Evolutionary conservation across 2,329 filamentous ascomycete genomes (phyloP).

Genomic region (Colletotrichum sp.): DNA sequence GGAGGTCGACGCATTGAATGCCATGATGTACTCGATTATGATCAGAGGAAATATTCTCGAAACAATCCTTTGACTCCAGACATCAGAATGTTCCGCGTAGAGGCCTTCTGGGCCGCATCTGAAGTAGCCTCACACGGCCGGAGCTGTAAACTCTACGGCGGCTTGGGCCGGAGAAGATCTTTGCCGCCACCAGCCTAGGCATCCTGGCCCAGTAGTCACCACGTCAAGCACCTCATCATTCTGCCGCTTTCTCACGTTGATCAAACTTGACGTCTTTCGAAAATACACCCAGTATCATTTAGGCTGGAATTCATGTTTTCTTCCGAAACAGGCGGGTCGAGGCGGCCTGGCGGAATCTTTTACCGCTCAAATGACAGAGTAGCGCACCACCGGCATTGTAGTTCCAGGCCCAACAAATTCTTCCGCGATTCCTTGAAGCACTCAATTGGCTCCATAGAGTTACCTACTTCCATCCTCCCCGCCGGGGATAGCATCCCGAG

Average conservation of each 20-base stretch:
- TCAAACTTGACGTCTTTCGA: background rate
- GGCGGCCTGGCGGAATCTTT: background rate
- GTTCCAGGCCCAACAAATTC: fast-evolving
- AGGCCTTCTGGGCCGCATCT: background rate
- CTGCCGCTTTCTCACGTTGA: background rate
- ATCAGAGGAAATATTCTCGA: background rate
- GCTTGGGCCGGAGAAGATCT: background rate
- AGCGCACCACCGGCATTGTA: background rate
- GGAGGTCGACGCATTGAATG: background rate
- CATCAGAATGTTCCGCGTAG: background rate
- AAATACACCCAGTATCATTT: background rate
- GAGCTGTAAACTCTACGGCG: background rate
- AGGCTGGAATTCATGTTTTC: background rate
- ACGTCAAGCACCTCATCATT: background rate
- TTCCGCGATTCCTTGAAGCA: background rate
- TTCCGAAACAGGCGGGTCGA: background rate
- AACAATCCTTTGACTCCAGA: background rate
- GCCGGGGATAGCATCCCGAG: background rate
- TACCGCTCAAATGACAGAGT: background rate
- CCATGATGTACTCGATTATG: background rate
- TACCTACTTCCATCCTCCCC: background rate
- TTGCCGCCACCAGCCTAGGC: background rate
- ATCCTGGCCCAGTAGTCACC: background rate
- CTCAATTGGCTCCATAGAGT: background rate
- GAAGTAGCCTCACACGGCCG: background rate